phyloP scores from a whole-genome alignment of 345 rosid genomes.

The Sonneratia caseolaris region DNA sequence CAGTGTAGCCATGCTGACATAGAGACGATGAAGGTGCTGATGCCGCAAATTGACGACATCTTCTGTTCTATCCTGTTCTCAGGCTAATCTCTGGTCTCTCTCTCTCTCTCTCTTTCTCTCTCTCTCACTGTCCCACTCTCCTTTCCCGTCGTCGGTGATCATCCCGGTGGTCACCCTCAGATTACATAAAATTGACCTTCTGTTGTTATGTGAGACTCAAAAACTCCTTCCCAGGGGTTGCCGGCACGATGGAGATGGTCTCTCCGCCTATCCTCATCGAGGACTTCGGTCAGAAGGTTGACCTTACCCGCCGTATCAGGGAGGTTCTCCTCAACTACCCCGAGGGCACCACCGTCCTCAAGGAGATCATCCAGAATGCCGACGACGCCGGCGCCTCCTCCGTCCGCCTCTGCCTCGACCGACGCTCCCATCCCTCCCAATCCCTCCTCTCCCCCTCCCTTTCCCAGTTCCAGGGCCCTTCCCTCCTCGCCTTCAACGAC shows the following conservation, averaged over 20 bases:
- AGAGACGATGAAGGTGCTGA: no score
- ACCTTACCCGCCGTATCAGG: conserved; percentile 91
- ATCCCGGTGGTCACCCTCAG: background rate
- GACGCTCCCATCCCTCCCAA: conserved; percentile 40
- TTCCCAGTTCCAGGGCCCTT: conserved; percentile 80
- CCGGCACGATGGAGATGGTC: conserved; percentile 33
- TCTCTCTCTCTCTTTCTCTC: no score
- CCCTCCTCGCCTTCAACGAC: conserved; percentile 73
- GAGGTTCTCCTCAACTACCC: conserved; percentile 92
- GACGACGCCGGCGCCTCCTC: conserved; percentile 90
- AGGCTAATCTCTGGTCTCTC: no score
- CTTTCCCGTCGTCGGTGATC: no score
- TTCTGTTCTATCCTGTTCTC: no score
- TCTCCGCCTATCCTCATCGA: conserved; percentile 55
- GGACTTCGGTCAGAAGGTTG: conserved; percentile 98
- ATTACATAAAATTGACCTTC: background rate
- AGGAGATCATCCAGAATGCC: conserved; percentile 92
- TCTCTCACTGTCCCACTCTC: no score
- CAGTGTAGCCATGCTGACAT: no score
- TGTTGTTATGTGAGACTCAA: background rate
- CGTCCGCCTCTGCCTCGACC: conserved; percentile 84
- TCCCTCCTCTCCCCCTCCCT: conserved; percentile 57
- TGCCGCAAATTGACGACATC: no score
- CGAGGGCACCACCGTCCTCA: conserved; percentile 86
- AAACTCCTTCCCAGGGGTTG: background rate